A percentile compares a stretch with the other conserved stretches of the same genome.
These are phyloP conservation scores for Aspergillus sojae DNA, from an alignment of 2,329 filamentous ascomycete species.

Conservation along the genomic window DNA sequence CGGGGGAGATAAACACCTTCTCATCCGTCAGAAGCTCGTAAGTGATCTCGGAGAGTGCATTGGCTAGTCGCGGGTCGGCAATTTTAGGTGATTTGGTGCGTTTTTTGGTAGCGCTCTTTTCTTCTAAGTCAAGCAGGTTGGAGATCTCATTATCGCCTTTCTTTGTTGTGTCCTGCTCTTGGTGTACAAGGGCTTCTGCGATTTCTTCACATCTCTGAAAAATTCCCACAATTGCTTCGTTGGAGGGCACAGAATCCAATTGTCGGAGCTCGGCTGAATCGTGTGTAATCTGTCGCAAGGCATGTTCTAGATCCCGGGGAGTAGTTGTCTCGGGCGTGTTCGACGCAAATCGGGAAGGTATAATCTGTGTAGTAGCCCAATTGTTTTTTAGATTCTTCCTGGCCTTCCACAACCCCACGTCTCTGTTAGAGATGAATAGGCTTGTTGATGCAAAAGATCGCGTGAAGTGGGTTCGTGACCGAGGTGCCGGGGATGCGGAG, in stretches of 20 bases:
- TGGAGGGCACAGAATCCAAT: constrained; percentile 36
- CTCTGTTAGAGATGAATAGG: constrained; percentile 12
- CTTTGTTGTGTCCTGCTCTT: constrained; percentile 25
- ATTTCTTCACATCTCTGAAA: constrained; percentile 40
- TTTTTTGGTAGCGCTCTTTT: constrained; percentile 34
- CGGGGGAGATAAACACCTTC: constrained; percentile 76
- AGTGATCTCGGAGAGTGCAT: constrained; percentile 57
- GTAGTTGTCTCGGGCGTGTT: constrained; percentile 10
- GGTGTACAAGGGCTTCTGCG: constrained; percentile 33
- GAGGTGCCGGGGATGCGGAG: constrained; percentile 28
- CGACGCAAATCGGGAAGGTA: constrained; percentile 24
- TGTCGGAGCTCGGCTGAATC: constrained; percentile 33
- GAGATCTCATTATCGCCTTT: constrained; percentile 42
- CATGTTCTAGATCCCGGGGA: constrained; percentile 21
- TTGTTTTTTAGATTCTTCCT: constrained; percentile 15
- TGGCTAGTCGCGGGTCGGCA: constrained; percentile 41
- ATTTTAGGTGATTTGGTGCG: constrained; percentile 26
- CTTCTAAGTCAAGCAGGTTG: constrained; percentile 44
- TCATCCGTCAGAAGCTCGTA: constrained; percentile 72
- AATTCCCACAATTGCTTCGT: constrained; percentile 36
- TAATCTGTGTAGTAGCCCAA: constrained; percentile 5
- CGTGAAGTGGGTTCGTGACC: constrained; percentile 22
- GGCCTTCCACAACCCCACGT: constrained; percentile 22
- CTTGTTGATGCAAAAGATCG: constrained; percentile 23
- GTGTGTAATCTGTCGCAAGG: constrained; percentile 34